Percentiles rank a stretch among this genome's conserved stretches.
These are phyloP conservation scores for Ilyonectria mors-panacis DNA, from an alignment of 2,329 filamentous ascomycete genomes.

Conservation along the genomic window DNA sequence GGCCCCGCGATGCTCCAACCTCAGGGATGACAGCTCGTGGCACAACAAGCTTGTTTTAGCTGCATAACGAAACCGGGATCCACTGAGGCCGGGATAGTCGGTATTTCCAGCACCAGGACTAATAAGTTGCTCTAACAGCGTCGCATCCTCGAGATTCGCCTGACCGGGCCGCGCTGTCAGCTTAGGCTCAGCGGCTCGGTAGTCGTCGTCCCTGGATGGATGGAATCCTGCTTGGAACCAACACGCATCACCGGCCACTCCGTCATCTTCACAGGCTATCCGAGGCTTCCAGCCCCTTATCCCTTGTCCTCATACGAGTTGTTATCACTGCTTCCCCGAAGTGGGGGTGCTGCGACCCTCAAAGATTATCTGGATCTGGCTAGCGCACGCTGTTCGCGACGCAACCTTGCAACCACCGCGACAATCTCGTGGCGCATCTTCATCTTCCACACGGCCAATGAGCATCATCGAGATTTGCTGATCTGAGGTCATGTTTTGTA, in stretches of 20 bases:
- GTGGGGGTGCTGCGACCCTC: conserved; percentile 16
- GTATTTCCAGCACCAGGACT: neutral
- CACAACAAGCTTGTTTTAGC: conserved; percentile 6
- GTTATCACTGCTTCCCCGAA: conserved; percentile 17
- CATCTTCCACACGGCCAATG: conserved; percentile 8
- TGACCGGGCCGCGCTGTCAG: neutral
- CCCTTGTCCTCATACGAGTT: neutral
- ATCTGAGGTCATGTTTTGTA: neutral
- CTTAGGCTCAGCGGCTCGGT: neutral
- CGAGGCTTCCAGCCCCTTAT: conserved; percentile 3
- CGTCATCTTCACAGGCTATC: neutral
- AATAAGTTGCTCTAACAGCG: too few species aligned
- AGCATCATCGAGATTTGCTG: neutral
- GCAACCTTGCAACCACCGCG: neutral
- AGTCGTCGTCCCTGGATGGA: too few species aligned
- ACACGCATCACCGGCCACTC: neutral
- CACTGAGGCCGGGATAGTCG: neutral
- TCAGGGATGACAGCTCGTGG: neutral
- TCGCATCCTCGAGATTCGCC: neutral
- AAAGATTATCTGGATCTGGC: conserved; percentile 28
- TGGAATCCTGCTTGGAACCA: neutral
- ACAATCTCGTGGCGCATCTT: conserved; percentile 7
- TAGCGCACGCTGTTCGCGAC: neutral
- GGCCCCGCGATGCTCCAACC: neutral
- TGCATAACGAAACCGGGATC: conserved; percentile 2